Conservation (phyloP, 2,329 filamentous ascomycete species). For the Ascosphaera aggregata region DNA sequence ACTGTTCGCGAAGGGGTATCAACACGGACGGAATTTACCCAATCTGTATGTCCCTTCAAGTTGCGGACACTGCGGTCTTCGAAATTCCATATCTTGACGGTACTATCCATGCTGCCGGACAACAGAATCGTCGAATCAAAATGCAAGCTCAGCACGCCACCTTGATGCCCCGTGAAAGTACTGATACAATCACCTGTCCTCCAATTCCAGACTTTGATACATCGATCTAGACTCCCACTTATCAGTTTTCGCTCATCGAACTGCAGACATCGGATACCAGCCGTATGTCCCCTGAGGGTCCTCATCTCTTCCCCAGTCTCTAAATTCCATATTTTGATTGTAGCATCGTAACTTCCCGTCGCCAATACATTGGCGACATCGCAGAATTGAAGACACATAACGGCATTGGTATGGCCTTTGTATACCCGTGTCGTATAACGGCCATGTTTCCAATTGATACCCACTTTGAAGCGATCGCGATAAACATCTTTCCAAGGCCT, state of each 20-base stretch:
- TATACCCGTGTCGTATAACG: constrained; percentile 67
- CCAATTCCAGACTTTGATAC: constrained; percentile 93
- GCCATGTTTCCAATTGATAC: constrained; percentile 93
- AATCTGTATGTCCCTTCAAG: constrained; percentile 68
- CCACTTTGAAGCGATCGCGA: constrained; percentile 82
- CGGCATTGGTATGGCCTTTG: constrained; percentile 68
- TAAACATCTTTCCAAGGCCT: constrained; percentile 95
- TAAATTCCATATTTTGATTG: constrained; percentile 90
- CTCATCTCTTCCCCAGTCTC: constrained; percentile 67
- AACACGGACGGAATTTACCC: constrained; percentile 89
- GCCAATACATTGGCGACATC: constrained; percentile 57
- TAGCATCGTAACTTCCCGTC: constrained; percentile 85
- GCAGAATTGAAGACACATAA: constrained; percentile 59
- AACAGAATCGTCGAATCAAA: constrained; percentile 68
- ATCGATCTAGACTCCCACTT: constrained; percentile 69
- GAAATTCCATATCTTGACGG: constrained; percentile 84
- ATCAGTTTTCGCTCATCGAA: constrained; percentile 86
- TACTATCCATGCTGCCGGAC: constrained; percentile 73
- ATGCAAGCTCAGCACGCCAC: constrained; percentile 68
- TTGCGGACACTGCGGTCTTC: constrained; percentile 58
- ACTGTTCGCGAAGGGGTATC: constrained; percentile 64
- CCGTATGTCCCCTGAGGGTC: constrained; percentile 63
- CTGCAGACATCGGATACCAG: constrained; percentile 68
- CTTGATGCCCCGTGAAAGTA: constrained; percentile 54
- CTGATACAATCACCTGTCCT: constrained; percentile 68